Evolutionary conservation across 192 early-diverging fungal species (phyloP).

Genomic region (Backusella westeae): DNA sequence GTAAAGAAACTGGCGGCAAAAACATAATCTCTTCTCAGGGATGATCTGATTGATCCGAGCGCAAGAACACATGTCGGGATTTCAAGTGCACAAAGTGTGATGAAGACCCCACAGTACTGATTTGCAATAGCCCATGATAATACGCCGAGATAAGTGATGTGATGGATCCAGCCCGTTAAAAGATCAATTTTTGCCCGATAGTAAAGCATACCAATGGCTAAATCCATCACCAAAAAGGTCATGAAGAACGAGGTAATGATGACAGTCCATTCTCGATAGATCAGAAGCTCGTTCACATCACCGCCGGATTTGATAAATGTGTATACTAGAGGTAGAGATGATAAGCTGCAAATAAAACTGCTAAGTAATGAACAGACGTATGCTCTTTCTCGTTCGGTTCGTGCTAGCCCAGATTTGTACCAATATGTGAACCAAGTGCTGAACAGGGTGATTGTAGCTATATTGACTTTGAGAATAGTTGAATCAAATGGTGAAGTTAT

Average conservation of each 20-base stretch:
- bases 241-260: slow-evolving; percentile 49
- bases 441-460: not conserved
- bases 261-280: slow-evolving; percentile 32
- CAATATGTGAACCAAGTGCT: not conserved
- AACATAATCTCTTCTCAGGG: slow-evolving; percentile 47
- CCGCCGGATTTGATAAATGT: not conserved
- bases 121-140: slow-evolving; percentile 27
- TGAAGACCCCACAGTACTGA: slow-evolving; percentile 34
- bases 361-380: slow-evolving; percentile 32
- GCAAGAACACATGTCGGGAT: slow-evolving; percentile 58
- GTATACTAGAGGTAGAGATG: slow-evolving; percentile 22
- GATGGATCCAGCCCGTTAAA: slow-evolving; percentile 63
- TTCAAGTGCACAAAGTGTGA: slow-evolving; percentile 55
- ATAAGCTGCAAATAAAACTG: slow-evolving; percentile 20
- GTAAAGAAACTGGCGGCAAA: slow-evolving; percentile 53
- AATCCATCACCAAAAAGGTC: slow-evolving; percentile 53
- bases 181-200: slow-evolving; percentile 53
- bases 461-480: not conserved
- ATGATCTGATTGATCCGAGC: slow-evolving; percentile 44
- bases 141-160: slow-evolving; percentile 50
- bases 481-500: slow-evolving; percentile 3
- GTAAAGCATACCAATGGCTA: slow-evolving; percentile 48
- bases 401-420: not conserved
- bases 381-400: slow-evolving; percentile 15
- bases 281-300: slow-evolving; percentile 9